These are phyloP conservation scores for Arthrobotrys megalospora DNA, from an alignment of 2,329 filamentous ascomycete species.

Conservation along the genomic window DNA sequence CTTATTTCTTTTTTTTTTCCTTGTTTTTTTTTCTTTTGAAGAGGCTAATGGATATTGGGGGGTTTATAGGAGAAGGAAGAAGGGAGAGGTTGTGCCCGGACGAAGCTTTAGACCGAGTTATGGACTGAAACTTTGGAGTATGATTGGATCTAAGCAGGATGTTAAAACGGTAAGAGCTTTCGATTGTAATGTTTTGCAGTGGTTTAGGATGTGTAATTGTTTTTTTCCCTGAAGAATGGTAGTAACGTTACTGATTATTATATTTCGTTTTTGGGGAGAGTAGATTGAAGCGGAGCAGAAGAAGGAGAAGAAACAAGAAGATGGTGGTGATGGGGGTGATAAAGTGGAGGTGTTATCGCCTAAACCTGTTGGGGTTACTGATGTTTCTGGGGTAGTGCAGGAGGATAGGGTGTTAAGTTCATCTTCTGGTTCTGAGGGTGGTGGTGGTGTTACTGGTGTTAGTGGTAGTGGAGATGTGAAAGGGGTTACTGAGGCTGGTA, in stretches of 20 bases:
- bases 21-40: slow-evolving; percentile 34
- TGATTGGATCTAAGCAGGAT: slow-evolving; percentile 92
- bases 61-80: slow-evolving; percentile 38
- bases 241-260: slow-evolving; percentile 7
- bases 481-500: not conserved
- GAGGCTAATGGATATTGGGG: slow-evolving; percentile 69
- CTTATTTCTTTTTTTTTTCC: slow-evolving; percentile 62
- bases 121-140: slow-evolving; percentile 85
- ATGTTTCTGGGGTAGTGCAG: not conserved
- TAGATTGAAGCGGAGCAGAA: slow-evolving; percentile 47
- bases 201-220: slow-evolving; percentile 26
- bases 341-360: not conserved
- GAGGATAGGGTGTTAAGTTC: slow-evolving; percentile 28
- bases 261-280: not conserved
- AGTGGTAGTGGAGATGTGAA: not conserved
- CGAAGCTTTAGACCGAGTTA: slow-evolving; percentile 71
- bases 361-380: not conserved
- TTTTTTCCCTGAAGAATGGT: not conserved
- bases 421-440: not conserved
- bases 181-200: not conserved
- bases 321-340: not conserved
- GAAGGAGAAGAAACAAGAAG: slow-evolving; percentile 19
- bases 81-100: slow-evolving; percentile 43
- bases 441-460: no score
- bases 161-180: slow-evolving; percentile 75